phyloP scores from a whole-genome alignment of 371 early-diverging fungal genomes.

The Lichtheimia corymbifera region DNA sequence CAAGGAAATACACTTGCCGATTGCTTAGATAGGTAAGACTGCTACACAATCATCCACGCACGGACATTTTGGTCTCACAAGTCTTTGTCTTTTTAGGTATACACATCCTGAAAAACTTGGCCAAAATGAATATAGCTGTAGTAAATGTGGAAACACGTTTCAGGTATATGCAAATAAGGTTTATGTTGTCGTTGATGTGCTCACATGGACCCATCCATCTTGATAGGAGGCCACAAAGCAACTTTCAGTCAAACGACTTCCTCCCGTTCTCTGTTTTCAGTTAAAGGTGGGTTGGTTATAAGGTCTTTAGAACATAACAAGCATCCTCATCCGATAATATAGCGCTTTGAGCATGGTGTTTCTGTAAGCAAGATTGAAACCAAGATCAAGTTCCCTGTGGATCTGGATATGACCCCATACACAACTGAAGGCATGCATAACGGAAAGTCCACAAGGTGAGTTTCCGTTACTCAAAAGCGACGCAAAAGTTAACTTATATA shows the following conservation, averaged over 20 bases:
- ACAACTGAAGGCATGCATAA: conserved; percentile 56
- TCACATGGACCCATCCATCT: not conserved
- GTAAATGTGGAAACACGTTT: conserved; percentile 65
- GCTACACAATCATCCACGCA: not conserved
- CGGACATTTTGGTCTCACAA: too few species aligned
- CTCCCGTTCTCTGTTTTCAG: conserved; percentile 88
- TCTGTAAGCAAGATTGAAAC: conserved; percentile 84
- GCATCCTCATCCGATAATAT: not conserved
- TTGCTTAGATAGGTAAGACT: conserved; percentile 56
- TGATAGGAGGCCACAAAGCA: conserved; percentile 80
- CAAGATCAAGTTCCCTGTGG: conserved; percentile 81
- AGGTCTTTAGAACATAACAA: too few species aligned
- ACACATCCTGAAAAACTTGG: conserved; percentile 75
- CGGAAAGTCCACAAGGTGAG: too few species aligned
- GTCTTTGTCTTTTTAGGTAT: conserved; percentile 45
- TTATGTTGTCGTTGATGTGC: not conserved
- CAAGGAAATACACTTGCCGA: conserved; percentile 50
- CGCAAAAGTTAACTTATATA: too few species aligned
- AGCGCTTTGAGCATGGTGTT: conserved; percentile 86
- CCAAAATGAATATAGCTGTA: conserved; percentile 73
- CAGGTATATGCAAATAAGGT: conserved; percentile 29
- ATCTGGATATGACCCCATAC: conserved; percentile 91
- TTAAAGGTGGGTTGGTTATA: conserved; percentile 65
- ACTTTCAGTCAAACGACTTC: conserved; percentile 80
- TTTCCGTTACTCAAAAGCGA: too few species aligned